phyloP scores from a whole-genome alignment of 306 rosid species.

The Trichosanthes cucumerina region DNA sequence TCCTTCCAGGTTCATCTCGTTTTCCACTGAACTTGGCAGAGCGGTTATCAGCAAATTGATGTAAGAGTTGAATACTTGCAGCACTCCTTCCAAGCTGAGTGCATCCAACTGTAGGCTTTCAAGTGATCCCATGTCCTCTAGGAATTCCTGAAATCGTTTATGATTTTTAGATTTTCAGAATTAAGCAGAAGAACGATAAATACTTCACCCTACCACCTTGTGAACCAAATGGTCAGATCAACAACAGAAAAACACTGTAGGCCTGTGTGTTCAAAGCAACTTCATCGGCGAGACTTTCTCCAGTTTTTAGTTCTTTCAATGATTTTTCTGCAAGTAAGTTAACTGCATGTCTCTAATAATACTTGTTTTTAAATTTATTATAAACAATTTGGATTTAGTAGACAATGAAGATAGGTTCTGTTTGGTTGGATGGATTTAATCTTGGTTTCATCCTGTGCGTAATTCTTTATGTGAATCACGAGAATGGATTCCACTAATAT shows the following conservation, averaged over 20 bases:
- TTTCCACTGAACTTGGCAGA: constrained; percentile 63
- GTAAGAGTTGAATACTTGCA: constrained; percentile 50
- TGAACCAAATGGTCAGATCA: too few relatives aligned
- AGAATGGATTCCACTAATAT: too few relatives aligned
- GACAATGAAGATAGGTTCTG: not conserved
- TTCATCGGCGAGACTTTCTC: not conserved
- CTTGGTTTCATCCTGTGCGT: too few relatives aligned
- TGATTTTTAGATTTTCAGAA: not conserved
- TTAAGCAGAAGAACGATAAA: not conserved
- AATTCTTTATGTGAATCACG: too few relatives aligned
- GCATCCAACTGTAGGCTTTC: constrained; percentile 64
- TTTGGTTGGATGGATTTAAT: not conserved
- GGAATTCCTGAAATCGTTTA: constrained; percentile 50
- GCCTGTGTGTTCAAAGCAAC: not conserved
- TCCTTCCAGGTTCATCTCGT: constrained; percentile 46
- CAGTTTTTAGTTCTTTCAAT: too few relatives aligned
- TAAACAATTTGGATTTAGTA: not conserved
- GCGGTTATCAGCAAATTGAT: constrained; percentile 60
- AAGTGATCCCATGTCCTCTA: constrained; percentile 63
- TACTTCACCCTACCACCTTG: too few relatives aligned
- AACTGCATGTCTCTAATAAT: not conserved
- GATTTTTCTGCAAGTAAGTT: too few relatives aligned
- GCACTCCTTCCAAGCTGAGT: constrained; percentile 59
- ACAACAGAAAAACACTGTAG: not conserved
- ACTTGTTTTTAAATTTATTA: not conserved